Base-by-base conservation (phyloP, 371 early-diverging fungal species). In the Thermomucor indicae-seudaticae region DNA sequence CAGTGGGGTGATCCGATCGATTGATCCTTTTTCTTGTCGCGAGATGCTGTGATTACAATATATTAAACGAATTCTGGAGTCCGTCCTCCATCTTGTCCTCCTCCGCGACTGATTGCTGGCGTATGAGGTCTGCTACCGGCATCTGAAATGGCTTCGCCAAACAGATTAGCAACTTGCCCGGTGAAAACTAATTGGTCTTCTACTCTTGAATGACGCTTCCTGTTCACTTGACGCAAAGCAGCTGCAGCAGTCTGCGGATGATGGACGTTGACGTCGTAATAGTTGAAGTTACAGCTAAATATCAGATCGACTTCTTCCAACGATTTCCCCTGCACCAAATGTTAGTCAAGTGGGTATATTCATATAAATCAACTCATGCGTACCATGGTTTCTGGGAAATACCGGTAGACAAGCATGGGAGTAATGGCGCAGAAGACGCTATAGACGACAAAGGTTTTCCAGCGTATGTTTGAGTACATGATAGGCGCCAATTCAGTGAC, bases 341-440 rank as follows among this genome's bases (percentile, higher is more conserved):
- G 28, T 7, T 38, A 17, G 27, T 35, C n/a, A 38, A 19, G 10
- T 16, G 25, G n/a, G 8, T 24, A 11, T 6, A 38, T 16, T 6
- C 3, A 47, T 31, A n/a, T 22, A 24, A 24, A 7, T n/a, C 27
- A 17, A 2, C 10, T 2, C 27, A 16, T 43, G 10, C 37, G 58
- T 54, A 85, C 85, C 61, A 84, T 90, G 53, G 93, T 93, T 73
- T 93, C 93, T 2, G 94, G 95, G 49, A 86, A 86, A 51, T 83
- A 82, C 47, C 78, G 55, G 66, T 80, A 85, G 31, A 90, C 78
- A 46, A 75, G 52, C 6, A 72, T 49, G 11, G 83, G 69, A 40
- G 84, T 78, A 8, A 75, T 66, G 4, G 77, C 58, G 67, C 84
- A 80, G 49, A 84, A 71, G 4, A 66, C 60, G 38, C 76, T 80